Conservation (phyloP, 2,329 filamentous ascomycete species). For the Stemphylium lycopersici region DNA sequence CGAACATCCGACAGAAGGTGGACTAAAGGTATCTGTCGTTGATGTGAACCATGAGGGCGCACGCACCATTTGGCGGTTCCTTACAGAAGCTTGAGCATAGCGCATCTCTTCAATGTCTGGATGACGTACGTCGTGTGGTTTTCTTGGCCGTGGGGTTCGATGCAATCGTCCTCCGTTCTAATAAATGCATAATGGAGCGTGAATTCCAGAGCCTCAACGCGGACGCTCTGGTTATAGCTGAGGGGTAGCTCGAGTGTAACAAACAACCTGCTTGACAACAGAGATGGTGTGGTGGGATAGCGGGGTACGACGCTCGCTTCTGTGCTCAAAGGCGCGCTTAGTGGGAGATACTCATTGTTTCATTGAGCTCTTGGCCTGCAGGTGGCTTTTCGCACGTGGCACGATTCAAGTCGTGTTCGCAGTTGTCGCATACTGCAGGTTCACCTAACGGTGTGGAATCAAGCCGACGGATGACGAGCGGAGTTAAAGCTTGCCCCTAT, state of each 20-base stretch:
- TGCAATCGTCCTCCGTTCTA: background rate
- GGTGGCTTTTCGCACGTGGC: background rate
- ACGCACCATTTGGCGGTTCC: too few relatives aligned
- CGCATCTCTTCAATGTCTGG: background rate
- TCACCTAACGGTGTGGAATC: background rate
- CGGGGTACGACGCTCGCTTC: too few relatives aligned
- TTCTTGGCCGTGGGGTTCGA: background rate
- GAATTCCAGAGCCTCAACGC: background rate
- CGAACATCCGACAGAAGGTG: background rate
- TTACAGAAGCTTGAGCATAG: background rate
- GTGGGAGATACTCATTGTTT: too few relatives aligned
- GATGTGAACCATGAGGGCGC: too few relatives aligned
- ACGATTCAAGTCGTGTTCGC: background rate
- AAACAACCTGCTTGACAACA: background rate
- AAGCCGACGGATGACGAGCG: background rate
- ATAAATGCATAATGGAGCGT: background rate
- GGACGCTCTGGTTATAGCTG: background rate
- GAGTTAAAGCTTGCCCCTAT: constrained; percentile 31
- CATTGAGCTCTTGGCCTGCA: constrained; percentile 1
- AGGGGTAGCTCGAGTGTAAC: background rate
- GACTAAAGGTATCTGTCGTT: too few relatives aligned
- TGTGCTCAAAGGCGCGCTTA: too few relatives aligned
- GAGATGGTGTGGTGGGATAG: too few relatives aligned
- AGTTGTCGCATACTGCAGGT: background rate
- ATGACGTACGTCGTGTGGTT: background rate